Base-by-base conservation (phyloP, 176 grass and related monocot genomes). In the Oryza nivara region DNA sequence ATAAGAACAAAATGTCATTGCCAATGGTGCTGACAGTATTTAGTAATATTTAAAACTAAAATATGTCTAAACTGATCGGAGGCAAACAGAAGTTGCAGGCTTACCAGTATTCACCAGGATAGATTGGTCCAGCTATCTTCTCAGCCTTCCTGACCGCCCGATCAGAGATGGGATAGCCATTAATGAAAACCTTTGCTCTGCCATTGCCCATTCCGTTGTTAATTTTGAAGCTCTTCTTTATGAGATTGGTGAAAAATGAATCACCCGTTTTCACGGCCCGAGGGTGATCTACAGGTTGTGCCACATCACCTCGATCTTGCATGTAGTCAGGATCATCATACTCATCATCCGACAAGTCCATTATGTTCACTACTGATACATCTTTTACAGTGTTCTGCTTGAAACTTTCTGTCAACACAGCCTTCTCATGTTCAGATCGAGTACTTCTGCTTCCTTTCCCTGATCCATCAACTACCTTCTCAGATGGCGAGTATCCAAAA, bases 91-190 rank as follows among this genome's bases (percentile, higher is more conserved):
- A 76, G 10, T 19, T 54, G 14, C 3, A 84, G 54, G 54, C 2
- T 78, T 89, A 96, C 97, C 97, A 94, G 88, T 94, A 99, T 78
- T 99, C 90, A 48, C 93, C 91, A 26, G 97, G 88, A 85, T 81
- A 94, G 51, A 99, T 92, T 75, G 87, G 89, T 32, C 97, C 97
- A 12, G 93, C 91, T 82, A 82, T 85, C 82, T 99, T 99, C 86
- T 96, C 97, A 11, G 93, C 93, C 88, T 94, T 99, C 84, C 92
- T 99, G 46, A 94, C 58, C 15, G 81, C 79, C 56, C 90, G 91
- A 77, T 99, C 93, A 22, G 88, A 86, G 11, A 99, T 89, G 47
- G 86, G 86, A 86, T 91, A 90, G 11, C 89, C 90, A 89, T 99
- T 99, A 38, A 99, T 82, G 47, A 89, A 99, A 49, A 96, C 90